A percentile compares a stretch with the other conserved stretches of the same genome.
Conservation (phyloP, 441 rosid genomes). For the Erysimum pusillum region DNA sequence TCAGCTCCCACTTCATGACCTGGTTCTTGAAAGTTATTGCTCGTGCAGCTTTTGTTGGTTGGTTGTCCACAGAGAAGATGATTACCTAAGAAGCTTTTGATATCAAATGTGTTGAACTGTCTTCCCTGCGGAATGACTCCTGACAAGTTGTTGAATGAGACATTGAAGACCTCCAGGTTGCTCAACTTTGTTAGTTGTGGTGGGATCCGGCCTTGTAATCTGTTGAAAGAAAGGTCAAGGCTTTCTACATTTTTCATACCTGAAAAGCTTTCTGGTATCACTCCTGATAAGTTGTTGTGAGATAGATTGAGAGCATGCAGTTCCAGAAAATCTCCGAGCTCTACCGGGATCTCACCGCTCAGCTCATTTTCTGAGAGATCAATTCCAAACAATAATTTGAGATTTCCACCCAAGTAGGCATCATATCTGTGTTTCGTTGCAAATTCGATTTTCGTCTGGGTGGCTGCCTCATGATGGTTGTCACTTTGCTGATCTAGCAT, state of each 20-base stretch:
- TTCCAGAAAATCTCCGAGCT: slow-evolving; percentile 16
- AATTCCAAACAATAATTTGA: not conserved
- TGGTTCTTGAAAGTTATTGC: not conserved
- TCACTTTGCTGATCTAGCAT: no score
- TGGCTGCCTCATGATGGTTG: no score
- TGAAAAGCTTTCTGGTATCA: slow-evolving; percentile 29
- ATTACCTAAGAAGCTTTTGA: slow-evolving; percentile 33
- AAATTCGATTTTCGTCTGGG: not conserved
- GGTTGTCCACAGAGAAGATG: slow-evolving; percentile 19
- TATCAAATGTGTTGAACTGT: slow-evolving; percentile 43
- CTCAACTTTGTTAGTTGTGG: slow-evolving; percentile 3
- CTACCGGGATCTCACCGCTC: slow-evolving; percentile 36
- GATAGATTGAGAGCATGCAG: slow-evolving; percentile 36
- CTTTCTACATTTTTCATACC: slow-evolving; percentile 38
- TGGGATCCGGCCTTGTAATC: slow-evolving; percentile 38
- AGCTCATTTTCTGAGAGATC: slow-evolving; percentile 43
- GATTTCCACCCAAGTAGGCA: slow-evolving; percentile 4
- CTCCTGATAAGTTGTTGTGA: slow-evolving; percentile 17
- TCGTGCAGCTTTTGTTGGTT: slow-evolving; percentile 10
- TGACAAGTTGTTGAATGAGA: slow-evolving; percentile 40
- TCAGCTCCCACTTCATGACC: not conserved
- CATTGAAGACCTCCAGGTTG: slow-evolving; percentile 13
- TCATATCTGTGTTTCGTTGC: slow-evolving; percentile 32
- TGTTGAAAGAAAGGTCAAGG: slow-evolving; percentile 44
- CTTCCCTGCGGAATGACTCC: slow-evolving; percentile 34